These are phyloP conservation scores for Coemansia sp. DNA, from an alignment of 192 early-diverging fungal genomes.

Conservation along the genomic window DNA sequence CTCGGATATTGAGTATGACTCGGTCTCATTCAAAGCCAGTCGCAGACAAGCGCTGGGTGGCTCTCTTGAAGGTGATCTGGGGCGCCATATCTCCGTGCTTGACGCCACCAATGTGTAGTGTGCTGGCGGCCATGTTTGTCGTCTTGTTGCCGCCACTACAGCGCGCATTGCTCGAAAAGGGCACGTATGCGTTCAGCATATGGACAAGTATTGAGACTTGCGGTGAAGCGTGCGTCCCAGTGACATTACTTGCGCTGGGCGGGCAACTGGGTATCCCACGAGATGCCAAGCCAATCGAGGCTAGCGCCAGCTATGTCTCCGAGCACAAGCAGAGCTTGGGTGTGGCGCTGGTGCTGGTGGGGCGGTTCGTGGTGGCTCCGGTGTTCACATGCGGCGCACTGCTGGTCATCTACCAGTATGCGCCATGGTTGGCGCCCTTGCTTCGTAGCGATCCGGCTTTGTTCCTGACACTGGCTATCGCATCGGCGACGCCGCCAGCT, in stretches of 20 bases:
- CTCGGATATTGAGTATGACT: not conserved
- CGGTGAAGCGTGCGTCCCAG: slow-evolving; percentile 72
- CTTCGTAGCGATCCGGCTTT: slow-evolving; percentile 63
- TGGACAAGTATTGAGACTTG: slow-evolving; percentile 63
- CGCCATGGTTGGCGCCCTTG: slow-evolving; percentile 42
- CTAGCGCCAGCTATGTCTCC: not conserved
- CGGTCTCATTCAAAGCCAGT: not conserved
- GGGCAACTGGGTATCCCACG: slow-evolving; percentile 58
- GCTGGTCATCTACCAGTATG: slow-evolving; percentile 31
- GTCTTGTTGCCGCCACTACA: slow-evolving; percentile 28
- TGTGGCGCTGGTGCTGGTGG: slow-evolving; percentile 36
- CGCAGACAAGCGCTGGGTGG: not conserved
- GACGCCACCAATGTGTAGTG: slow-evolving; percentile 29
- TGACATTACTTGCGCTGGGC: slow-evolving; percentile 73
- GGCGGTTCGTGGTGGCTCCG: slow-evolving; percentile 52
- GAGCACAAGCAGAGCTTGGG: slow-evolving; percentile 24
- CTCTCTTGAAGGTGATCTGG: slow-evolving; percentile 7
- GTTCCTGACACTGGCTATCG: slow-evolving; percentile 62
- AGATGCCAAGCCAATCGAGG: not conserved
- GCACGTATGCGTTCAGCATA: slow-evolving; percentile 28
- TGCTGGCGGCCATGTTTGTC: slow-evolving; percentile 22
- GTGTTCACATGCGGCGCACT: slow-evolving; percentile 27
- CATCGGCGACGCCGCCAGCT: slow-evolving; percentile 68
- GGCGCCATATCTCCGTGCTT: slow-evolving; percentile 12
- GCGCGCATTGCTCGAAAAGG: slow-evolving; percentile 17